These are phyloP conservation scores for Aureobasidium mangrovei DNA, from an alignment of 2,329 filamentous ascomycete genomes.

Conservation along the genomic window DNA sequence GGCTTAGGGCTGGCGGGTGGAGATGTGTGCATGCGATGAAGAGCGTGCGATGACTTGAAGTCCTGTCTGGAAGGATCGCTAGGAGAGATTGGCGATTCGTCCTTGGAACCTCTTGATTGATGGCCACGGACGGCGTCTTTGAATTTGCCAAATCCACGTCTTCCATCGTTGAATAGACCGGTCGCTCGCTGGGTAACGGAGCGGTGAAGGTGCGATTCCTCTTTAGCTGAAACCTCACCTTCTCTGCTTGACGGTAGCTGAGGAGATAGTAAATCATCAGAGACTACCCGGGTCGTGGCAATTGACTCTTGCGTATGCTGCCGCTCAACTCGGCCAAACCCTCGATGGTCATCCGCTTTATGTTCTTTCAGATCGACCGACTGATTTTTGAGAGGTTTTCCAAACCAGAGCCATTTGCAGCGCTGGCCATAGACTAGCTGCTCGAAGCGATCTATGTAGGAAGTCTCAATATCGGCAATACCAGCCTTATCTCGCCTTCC, in stretches of 20 bases:
- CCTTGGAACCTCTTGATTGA: slow-evolving; percentile 31
- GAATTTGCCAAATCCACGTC: slow-evolving; percentile 73
- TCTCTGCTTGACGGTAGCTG: slow-evolving; percentile 4
- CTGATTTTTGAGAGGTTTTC: slow-evolving; percentile 64
- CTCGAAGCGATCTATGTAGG: slow-evolving; percentile 78
- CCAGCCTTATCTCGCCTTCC: slow-evolving; percentile 74
- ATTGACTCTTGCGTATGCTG: slow-evolving; percentile 32
- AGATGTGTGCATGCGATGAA: slow-evolving; percentile 3
- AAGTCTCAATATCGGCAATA: slow-evolving; percentile 85
- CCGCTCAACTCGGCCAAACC: slow-evolving; percentile 38
- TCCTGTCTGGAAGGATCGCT: background rate
- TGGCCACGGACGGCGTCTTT: slow-evolving; percentile 62
- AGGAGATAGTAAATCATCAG: slow-evolving; percentile 3
- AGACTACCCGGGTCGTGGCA: background rate
- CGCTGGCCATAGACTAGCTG: slow-evolving; percentile 71
- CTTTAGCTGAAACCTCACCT: background rate
- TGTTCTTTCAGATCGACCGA: slow-evolving; percentile 33
- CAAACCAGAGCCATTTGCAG: slow-evolving; percentile 90
- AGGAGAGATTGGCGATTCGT: slow-evolving; percentile 15
- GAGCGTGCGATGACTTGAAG: background rate
- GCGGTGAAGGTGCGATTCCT: background rate
- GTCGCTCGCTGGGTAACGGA: slow-evolving; percentile 68
- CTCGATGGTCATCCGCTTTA: slow-evolving; percentile 48
- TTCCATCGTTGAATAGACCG: slow-evolving; percentile 69
- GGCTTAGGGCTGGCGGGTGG: slow-evolving; percentile 7